Evolutionary conservation across 2,329 filamentous ascomycete genomes (phyloP), one percentile per base, ranked within the genome.

Genomic region (Rosellinia necatrix): DNA sequence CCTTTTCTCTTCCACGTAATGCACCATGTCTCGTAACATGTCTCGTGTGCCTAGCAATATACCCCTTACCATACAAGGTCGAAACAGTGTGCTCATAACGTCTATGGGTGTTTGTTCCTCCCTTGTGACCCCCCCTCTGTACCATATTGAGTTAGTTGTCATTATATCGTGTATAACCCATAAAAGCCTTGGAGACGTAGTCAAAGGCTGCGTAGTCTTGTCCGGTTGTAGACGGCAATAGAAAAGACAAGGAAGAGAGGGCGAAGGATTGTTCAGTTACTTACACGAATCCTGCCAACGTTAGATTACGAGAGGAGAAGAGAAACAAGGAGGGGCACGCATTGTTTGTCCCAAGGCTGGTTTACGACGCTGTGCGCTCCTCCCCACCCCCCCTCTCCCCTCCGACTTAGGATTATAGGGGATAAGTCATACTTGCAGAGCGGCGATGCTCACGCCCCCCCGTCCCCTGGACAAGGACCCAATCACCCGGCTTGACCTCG

Each of bases 371-470:
- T n/a, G n/a, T n/a, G n/a, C n/a, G n/a, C n/a, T n/a, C n/a, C n/a
- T n/a, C n/a, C n/a, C n/a, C n/a, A n/a, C n/a, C n/a, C n/a, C n/a
- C n/a, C n/a, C n/a, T n/a, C n/a, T n/a, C n/a, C n/a, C n/a, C n/a
- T n/a, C n/a, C n/a, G n/a, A n/a, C n/a, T n/a, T n/a, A n/a, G n/a
- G 32, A 35, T 17, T 13, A 35, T 8, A 9, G 21, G 13, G n/a
- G 32, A 35, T 35, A 6, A n/a, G 13, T 21, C 34, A 37, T 37
- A 37, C 34, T 19, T 37, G 38, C 12, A 76, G 56, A 3, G 66
- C 67, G 7, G 71, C 70, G 4, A 75, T 64, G 40, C 71, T 74
- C 7, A 76, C 73, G 2, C 75, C 75, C 3, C n/a, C 72, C 75
- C 0, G 68, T 77, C 15, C 75, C 74, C 42, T 76, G 74, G 2